Evolutionary conservation across 345 rosid genomes (phyloP), one percentile per base, ranked within the genome.

Genomic region (Citrus trifoliata): DNA sequence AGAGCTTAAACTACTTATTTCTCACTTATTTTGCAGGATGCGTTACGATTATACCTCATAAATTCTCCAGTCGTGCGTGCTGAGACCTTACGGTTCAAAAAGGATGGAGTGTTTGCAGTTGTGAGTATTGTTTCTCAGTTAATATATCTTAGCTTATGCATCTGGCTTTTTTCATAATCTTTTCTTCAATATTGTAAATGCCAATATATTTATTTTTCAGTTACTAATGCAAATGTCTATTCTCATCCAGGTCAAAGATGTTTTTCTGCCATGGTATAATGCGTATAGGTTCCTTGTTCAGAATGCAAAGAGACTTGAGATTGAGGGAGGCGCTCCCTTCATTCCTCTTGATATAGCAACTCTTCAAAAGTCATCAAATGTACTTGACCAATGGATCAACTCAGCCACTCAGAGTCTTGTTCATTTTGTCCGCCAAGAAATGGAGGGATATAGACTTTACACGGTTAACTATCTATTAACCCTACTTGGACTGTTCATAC

Each of bases 41-140:
- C 99, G 61, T 84, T 97, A 80, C 88, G 99, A 53, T 85, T 97
- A 69, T 97, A 94, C 89, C 90, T 97, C 30, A 92, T 97, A 68
- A 97, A 94, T 81, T 97, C 99, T 83, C 99, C 99, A 42, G 98
- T 97, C 79, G 99, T 97, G 68, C 98, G 98, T 48, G 99, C 98
- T 19, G 99, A 97, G 82, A 86, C 97, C 76, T 83, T 97, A 76
- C 97, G 98, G 56, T 97, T 97, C 80, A 97, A 92, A 85, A 93
- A 87, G 85, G 98, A 93, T 42, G 99, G 98, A 74, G 98, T 97
- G 35, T 91, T 82, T 82, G 82, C 93, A 85, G 98, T 97, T 81
- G 99, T 97, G 86, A 96, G 99, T 93, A 65, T 76, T 80, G 35
- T 76, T 53, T 55, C 8, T 27, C 33, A 21, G 37, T 62, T 62